These are phyloP conservation scores for Antrodiella citrinella DNA, from an alignment of 768 basidiomycete genomes.

Conservation along the genomic window DNA sequence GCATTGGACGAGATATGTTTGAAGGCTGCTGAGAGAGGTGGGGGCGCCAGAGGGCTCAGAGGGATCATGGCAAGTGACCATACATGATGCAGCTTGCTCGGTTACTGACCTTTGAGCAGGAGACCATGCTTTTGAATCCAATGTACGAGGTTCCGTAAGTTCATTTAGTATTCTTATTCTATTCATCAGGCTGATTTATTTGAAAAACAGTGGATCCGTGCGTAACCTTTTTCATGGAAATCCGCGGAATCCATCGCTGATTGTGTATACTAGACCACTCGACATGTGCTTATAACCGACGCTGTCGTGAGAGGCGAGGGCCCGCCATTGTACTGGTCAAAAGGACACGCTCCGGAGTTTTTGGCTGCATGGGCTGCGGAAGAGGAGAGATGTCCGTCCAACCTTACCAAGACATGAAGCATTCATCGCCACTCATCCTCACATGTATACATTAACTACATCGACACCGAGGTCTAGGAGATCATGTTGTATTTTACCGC, in stretches of 20 bases:
- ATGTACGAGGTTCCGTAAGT: slow-evolving; percentile 93
- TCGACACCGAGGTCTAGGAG: too few relatives aligned
- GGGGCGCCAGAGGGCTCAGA: slow-evolving; percentile 83
- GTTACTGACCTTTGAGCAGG: slow-evolving; percentile 35
- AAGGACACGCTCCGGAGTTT: slow-evolving; percentile 57
- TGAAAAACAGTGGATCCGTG: slow-evolving; percentile 52
- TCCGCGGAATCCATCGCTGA: too few relatives aligned
- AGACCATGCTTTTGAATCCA: slow-evolving; percentile 71
- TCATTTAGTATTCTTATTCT: slow-evolving; percentile 1
- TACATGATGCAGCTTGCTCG: slow-evolving; percentile 9
- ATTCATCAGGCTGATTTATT: slow-evolving; percentile 2
- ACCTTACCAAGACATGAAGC: background rate
- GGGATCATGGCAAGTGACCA: slow-evolving; percentile 64
- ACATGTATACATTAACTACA: background rate
- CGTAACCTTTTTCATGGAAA: slow-evolving; percentile 20
- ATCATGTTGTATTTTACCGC: too few relatives aligned
- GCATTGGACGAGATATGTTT: slow-evolving; percentile 78
- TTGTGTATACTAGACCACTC: slow-evolving; percentile 72
- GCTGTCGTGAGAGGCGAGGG: slow-evolving; percentile 57
- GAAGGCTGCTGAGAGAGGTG: slow-evolving; percentile 72
- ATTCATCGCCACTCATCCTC: background rate
- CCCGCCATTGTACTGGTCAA: slow-evolving; percentile 68
- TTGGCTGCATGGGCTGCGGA: slow-evolving; percentile 74
- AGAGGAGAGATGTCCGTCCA: slow-evolving; percentile 28
- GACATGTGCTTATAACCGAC: slow-evolving; percentile 76